Conservation (phyloP, 805 yeast species). For the Tetrapisispora iriomotensis region DNA sequence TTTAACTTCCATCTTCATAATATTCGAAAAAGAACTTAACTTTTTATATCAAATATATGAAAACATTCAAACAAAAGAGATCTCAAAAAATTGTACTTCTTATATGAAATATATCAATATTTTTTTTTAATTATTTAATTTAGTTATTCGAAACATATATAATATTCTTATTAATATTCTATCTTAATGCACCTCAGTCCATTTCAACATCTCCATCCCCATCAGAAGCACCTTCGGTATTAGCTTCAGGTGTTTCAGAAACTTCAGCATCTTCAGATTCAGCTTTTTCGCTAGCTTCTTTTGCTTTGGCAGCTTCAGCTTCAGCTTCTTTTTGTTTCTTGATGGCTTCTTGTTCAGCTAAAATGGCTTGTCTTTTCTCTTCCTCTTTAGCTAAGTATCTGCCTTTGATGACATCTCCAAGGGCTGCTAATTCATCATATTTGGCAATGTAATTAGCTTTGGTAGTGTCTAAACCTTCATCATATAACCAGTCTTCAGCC, state of each 20-base stretch:
- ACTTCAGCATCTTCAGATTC: constrained; percentile 13
- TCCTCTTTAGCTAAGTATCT: constrained; percentile 90
- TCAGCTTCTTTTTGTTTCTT: constrained; percentile 38
- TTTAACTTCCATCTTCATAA: background rate
- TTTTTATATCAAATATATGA: too few species aligned
- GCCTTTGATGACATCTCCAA: constrained; percentile 92
- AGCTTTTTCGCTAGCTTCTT: constrained; percentile 34
- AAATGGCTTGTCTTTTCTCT: constrained; percentile 81
- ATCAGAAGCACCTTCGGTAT: constrained; percentile 21
- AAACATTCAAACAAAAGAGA: too few species aligned
- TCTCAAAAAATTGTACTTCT: too few species aligned
- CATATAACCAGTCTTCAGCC: constrained; percentile 98
- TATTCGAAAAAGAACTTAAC: background rate
- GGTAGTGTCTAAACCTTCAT: constrained; percentile 91
- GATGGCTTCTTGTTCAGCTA: constrained; percentile 80
- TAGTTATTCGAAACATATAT: too few species aligned
- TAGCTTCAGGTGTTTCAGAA: constrained; percentile 23
- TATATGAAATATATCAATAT: too few species aligned
- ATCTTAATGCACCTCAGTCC: background rate
- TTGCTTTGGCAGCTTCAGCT: constrained; percentile 45
- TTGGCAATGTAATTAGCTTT: constrained; percentile 96
- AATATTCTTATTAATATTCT: too few species aligned
- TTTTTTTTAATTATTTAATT: too few species aligned
- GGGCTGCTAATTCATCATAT: constrained; percentile 91
- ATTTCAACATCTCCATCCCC: constrained; percentile 31